These are phyloP conservation scores for Ascochyta pisi DNA, from an alignment of 2,329 filamentous ascomycete genomes.

Conservation along the genomic window DNA sequence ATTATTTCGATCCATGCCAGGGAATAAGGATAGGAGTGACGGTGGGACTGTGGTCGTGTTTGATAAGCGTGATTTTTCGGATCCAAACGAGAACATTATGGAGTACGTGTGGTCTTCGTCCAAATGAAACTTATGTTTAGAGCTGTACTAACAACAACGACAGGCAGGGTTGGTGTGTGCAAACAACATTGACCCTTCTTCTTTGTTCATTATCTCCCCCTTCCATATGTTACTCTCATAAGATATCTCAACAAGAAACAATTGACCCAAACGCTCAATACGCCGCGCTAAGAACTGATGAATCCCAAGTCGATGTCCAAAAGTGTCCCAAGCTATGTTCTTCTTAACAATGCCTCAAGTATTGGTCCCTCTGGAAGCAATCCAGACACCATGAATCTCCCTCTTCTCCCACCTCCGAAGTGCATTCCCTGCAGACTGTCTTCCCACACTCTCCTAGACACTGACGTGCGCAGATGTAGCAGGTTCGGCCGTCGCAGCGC, in stretches of 20 bases:
- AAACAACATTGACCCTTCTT: neutral
- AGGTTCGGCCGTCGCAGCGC: slow-evolving; percentile 67
- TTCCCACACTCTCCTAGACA: slow-evolving; percentile 61
- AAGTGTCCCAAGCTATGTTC: neutral
- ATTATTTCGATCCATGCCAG: too few relatives aligned
- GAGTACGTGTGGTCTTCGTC: too few relatives aligned
- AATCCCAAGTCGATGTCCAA: neutral
- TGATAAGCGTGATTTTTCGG: too few relatives aligned
- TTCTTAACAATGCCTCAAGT: slow-evolving; percentile 28
- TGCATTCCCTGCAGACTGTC: slow-evolving; percentile 72
- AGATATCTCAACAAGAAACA: slow-evolving; percentile 1
- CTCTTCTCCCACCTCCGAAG: slow-evolving; percentile 68
- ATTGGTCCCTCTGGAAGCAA: slow-evolving; percentile 52
- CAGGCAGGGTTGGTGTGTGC: neutral
- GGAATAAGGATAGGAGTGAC: too few relatives aligned
- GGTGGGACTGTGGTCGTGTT: too few relatives aligned
- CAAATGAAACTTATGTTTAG: too few relatives aligned
- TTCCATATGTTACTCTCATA: neutral
- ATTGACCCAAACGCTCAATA: slow-evolving; percentile 14
- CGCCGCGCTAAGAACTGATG: slow-evolving; percentile 14
- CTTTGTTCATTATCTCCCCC: neutral
- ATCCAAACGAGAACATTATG: too few relatives aligned
- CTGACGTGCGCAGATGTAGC: slow-evolving; percentile 72
- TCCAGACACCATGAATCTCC: slow-evolving; percentile 72
- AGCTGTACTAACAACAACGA: neutral